Evolutionary conservation across 305 asterid species (phyloP), one percentile per base, ranked within the genome.

Genomic region (Fraxinus sp.): DNA sequence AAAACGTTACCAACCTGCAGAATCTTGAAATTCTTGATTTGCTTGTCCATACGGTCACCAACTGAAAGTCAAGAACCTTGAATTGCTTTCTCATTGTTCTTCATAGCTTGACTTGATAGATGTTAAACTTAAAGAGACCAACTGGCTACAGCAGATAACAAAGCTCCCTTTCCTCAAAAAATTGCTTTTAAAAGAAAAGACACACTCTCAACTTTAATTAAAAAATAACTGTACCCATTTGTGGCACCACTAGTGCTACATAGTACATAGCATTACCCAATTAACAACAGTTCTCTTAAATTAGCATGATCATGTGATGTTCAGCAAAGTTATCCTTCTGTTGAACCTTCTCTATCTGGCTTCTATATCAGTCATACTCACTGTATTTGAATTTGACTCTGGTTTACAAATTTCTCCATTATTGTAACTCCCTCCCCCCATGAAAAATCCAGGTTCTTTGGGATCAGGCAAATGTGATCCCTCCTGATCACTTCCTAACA

Each of bases 401-500:
- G 55, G 71, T 16, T 55, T 4, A 74, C 16, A 14, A 9, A 18
- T 72, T 79, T 14, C 55, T 77, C 18, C 68, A 3, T 36, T 8
- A 59, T 0, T 78, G 16, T 3, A 59, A 55, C 83, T 82, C 22
- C 76, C 81, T 77, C 3, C 30, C 30, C 35, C 83, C 1, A 68
- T 37, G 75, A 85, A 86, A 57, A 86, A 86, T 10, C 83, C 87
- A 18, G 88, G 87, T 64, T 86, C 86, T 30, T 88, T 88, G 0
- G 91, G 90, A 7, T 80, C 66, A 2, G 88, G 88, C 20, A 87
- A 11, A 18, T 68, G 35, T 13, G 84, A 82, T 78, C 76, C 89
- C 36, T 66, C 73, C 14, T 44, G 52, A 10, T 87, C 89, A 18
- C 24, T 80, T 73, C 83, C 86, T 1, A 87, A 79, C 90, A 86